These are phyloP conservation scores for Mycena filopes DNA, from an alignment of 768 basidiomycete genomes.

Conservation along the genomic window DNA sequence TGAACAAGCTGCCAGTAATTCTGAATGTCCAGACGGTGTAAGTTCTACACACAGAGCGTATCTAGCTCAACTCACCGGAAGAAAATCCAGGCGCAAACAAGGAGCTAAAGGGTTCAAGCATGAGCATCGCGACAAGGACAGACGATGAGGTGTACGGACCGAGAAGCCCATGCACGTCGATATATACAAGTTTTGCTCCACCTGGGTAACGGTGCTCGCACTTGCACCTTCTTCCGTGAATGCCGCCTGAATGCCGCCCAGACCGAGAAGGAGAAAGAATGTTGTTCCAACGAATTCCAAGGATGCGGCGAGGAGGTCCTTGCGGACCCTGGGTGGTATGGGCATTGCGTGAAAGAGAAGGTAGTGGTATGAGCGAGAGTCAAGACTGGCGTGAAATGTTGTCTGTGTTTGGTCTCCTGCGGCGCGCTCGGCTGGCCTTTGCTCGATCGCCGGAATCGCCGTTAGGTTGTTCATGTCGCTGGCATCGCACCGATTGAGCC, in stretches of 20 bases:
- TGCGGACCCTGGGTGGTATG: slow-evolving; percentile 29
- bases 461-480: too few relatives aligned
- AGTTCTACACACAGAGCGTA: too few relatives aligned
- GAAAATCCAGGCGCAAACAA: slow-evolving; percentile 75
- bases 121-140: too few relatives aligned
- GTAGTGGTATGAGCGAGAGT: background rate
- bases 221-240: slow-evolving; percentile 41
- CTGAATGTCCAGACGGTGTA: slow-evolving; percentile 1
- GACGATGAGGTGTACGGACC: background rate
- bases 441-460: too few relatives aligned
- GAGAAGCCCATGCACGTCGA: slow-evolving; percentile 70
- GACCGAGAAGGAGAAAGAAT: slow-evolving; percentile 71
- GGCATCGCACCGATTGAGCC: too few relatives aligned
- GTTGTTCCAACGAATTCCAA: slow-evolving; percentile 71
- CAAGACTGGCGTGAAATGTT: slow-evolving; percentile 15
- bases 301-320: slow-evolving; percentile 60
- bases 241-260: slow-evolving; percentile 72
- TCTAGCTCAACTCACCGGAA: slow-evolving; percentile 57
- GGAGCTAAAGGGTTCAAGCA: slow-evolving; percentile 40
- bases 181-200: slow-evolving; percentile 57
- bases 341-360: background rate
- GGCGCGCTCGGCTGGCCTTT: too few relatives aligned
- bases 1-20: slow-evolving; percentile 71
- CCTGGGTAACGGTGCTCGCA: slow-evolving; percentile 9
- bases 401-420: slow-evolving; percentile 14